Percentiles rank a stretch among this genome's conserved stretches.
These are phyloP conservation scores for Flammula alnicola DNA, from an alignment of 1,284 basidiomycete species.

Conservation along the genomic window DNA sequence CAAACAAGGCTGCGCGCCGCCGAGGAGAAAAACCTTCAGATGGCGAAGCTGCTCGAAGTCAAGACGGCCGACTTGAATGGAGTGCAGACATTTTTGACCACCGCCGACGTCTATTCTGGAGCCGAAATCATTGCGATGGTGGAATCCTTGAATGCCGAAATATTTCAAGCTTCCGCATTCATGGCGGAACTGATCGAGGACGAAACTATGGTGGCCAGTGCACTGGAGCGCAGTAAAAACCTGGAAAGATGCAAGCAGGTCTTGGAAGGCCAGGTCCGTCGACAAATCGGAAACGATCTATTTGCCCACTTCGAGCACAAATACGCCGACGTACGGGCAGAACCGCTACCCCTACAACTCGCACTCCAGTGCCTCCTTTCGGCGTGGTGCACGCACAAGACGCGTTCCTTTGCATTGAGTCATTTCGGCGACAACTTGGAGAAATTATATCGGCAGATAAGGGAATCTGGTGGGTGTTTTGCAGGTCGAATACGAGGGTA, in stretches of 20 bases:
- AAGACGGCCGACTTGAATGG: slow-evolving; percentile 47
- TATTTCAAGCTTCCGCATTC: slow-evolving; percentile 44
- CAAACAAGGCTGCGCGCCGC: slow-evolving; percentile 7
- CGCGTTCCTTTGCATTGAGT: slow-evolving; percentile 11
- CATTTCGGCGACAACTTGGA: slow-evolving; percentile 28
- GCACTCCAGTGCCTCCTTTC: slow-evolving; percentile 51
- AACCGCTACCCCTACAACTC: slow-evolving; percentile 51
- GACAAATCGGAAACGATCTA: slow-evolving; percentile 17
- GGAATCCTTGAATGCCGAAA: slow-evolving; percentile 49
- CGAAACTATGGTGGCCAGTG: slow-evolving; percentile 8
- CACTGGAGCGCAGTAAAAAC: slow-evolving; percentile 16
- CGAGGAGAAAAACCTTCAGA: slow-evolving; percentile 30
- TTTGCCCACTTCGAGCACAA: slow-evolving; percentile 24
- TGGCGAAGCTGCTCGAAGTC: slow-evolving; percentile 39
- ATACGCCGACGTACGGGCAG: slow-evolving; percentile 37
- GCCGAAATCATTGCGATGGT: slow-evolving; percentile 49
- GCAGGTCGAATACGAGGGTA: background rate
- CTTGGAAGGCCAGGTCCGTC: slow-evolving; percentile 4
- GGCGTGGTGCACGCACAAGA: slow-evolving; percentile 40
- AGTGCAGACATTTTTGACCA: slow-evolving; percentile 47
- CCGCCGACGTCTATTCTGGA: slow-evolving; percentile 46
- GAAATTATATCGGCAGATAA: slow-evolving; percentile 46
- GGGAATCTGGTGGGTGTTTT: slow-evolving; percentile 39
- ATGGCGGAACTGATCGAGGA: slow-evolving; percentile 24
- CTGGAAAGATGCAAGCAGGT: slow-evolving; percentile 5